These are phyloP conservation scores for Ophiocordyceps australis DNA, from an alignment of 2,329 filamentous ascomycete species.

Conservation along the genomic window DNA sequence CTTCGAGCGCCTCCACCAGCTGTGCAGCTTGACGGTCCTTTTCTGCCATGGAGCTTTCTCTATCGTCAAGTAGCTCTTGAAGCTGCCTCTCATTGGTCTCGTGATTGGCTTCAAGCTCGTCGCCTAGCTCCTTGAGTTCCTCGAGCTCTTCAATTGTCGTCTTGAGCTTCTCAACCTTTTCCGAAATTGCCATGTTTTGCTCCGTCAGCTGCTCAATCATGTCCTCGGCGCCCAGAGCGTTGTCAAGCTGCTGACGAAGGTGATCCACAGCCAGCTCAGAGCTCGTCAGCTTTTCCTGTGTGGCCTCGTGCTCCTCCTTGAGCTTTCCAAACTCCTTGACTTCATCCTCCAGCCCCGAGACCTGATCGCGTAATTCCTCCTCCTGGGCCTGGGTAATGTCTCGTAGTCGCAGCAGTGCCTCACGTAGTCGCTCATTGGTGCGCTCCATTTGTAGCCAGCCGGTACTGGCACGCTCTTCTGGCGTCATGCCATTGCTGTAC, in stretches of 20 bases:
- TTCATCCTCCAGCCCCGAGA: slow-evolving; percentile 56
- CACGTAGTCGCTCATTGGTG: slow-evolving; percentile 71
- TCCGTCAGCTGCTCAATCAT: slow-evolving; percentile 88
- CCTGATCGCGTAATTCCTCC: slow-evolving; percentile 56
- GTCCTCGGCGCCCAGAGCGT: slow-evolving; percentile 72
- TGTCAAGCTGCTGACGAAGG: slow-evolving; percentile 78
- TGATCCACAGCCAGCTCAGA: slow-evolving; percentile 66
- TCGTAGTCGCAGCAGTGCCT: slow-evolving; percentile 67
- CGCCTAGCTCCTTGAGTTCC: slow-evolving; percentile 76
- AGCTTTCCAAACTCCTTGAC: slow-evolving; percentile 46
- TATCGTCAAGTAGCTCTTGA: slow-evolving; percentile 82
- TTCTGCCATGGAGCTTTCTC: slow-evolving; percentile 70
- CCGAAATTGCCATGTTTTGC: slow-evolving; percentile 66
- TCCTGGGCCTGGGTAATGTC: slow-evolving; percentile 81
- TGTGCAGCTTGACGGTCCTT: slow-evolving; percentile 53
- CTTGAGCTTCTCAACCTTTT: slow-evolving; percentile 69
- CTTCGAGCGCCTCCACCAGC: slow-evolving; percentile 65
- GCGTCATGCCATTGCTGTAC: slow-evolving; percentile 65
- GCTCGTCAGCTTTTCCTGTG: slow-evolving; percentile 55
- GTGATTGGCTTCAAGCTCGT: slow-evolving; percentile 87
- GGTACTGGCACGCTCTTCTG: slow-evolving; percentile 71
- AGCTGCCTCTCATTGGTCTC: slow-evolving; percentile 87
- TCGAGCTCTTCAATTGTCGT: slow-evolving; percentile 75
- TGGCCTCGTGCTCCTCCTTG: slow-evolving; percentile 51
- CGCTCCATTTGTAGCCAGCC: slow-evolving; percentile 87